These are phyloP conservation scores for Prunus armeniaca DNA, from an alignment of 306 rosid genomes.

Conservation along the genomic window DNA sequence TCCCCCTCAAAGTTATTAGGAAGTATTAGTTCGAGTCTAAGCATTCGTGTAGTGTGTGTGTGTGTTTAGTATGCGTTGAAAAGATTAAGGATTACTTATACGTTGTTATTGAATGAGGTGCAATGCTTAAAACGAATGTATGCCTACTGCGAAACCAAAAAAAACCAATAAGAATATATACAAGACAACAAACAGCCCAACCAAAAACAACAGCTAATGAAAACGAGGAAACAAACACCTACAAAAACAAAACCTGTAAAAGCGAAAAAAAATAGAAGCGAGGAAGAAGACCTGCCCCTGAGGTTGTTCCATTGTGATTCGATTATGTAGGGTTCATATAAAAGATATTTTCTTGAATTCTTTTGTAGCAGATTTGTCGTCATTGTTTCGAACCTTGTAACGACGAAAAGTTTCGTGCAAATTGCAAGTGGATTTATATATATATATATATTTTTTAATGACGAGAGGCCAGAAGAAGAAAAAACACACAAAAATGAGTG, in stretches of 20 bases:
- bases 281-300: not conserved
- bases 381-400: not conserved
- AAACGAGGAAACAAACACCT: not conserved
- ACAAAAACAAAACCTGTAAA: not conserved
- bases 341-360: too few species aligned
- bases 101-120: too few species aligned
- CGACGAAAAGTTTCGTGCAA: not conserved
- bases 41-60: accelerated
- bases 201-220: not conserved
- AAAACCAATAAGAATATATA: too few species aligned
- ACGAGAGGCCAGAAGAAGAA: not conserved
- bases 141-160: too few species aligned
- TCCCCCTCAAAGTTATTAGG: too few species aligned
- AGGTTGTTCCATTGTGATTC: not conserved
- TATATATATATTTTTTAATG: not conserved
- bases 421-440: not conserved
- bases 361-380: too few species aligned
- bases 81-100: too few species aligned
- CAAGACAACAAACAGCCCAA: not conserved
- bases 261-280: too few species aligned
- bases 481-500: not conserved
- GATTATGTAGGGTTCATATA: too few species aligned
- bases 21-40: too few species aligned
- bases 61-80: too few species aligned
- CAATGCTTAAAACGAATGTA: too few species aligned